Evolutionary conservation across 345 rosid species (phyloP).

Genomic region (Cochlearia excelsa): DNA sequence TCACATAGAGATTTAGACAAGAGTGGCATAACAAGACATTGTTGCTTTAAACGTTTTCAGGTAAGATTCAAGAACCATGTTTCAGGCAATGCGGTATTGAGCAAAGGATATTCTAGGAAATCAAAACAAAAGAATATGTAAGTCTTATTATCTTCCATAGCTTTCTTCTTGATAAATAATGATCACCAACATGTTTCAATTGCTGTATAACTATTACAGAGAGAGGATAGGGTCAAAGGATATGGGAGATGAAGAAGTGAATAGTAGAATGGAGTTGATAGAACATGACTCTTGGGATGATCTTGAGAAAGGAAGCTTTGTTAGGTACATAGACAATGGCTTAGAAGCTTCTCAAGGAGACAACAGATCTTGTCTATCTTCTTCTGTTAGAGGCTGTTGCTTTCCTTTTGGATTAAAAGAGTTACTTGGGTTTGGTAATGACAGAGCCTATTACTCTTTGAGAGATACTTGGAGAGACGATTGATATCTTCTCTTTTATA

Average conservation of each 20-base stretch:
- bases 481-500: not conserved
- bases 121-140: slow-evolving; percentile 42
- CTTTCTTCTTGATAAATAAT: not conserved
- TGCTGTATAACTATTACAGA: slow-evolving; percentile 1
- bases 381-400: slow-evolving; percentile 25
- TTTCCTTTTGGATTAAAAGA: slow-evolving; percentile 27
- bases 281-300: slow-evolving; percentile 30
- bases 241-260: slow-evolving; percentile 17
- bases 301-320: slow-evolving; percentile 34
- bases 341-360: slow-evolving; percentile 18
- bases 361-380: slow-evolving; percentile 15
- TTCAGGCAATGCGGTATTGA: slow-evolving; percentile 37
- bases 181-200: not conserved
- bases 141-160: slow-evolving; percentile 18
- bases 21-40: slow-evolving; percentile 5
- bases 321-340: slow-evolving; percentile 19
- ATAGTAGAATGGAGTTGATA: slow-evolving; percentile 13
- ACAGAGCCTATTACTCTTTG: slow-evolving; percentile 26
- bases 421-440: slow-evolving; percentile 24
- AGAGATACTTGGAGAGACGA: slow-evolving; percentile 37
- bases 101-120: slow-evolving; percentile 41
- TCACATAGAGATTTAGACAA: not conserved
- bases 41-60: slow-evolving; percentile 38
- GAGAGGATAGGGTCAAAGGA: slow-evolving; percentile 27
- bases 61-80: slow-evolving; percentile 66